Evolutionary conservation across 768 basidiomycete species (phyloP), one percentile per base, ranked within the genome.

Genomic region (Leucogyrophana mollusca): DNA sequence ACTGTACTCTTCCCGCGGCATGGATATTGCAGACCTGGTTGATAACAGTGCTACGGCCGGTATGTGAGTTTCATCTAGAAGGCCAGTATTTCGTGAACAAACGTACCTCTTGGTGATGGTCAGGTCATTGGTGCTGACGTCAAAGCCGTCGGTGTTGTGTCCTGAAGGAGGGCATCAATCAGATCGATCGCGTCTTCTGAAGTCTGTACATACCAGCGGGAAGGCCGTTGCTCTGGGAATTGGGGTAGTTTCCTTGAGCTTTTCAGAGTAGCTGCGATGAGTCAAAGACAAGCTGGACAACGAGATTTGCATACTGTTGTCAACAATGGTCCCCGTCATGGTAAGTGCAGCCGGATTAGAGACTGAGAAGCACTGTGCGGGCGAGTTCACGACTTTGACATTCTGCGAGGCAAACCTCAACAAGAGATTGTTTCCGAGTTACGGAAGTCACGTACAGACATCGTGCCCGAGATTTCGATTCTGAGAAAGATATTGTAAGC

Each of bases 191-290:
- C 0, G 6, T 40, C 14, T 5, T 2, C 22, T 13, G 2, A 3
- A 37, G 1, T 4, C 3, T 21, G 16, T 3, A 16, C 46, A 41
- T 45, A 64, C 81, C 80, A 56, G 80, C 80, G 16, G 80, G 51
- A 17, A 46, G 42, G 9, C 78, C 75, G 4, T 63, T 61, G 54
- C 81, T 82, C 14, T 74, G 65, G 0, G 73, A 61, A 54, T 83
- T 84, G 0, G 81, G 69, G 9, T 55, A 51, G 49, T 78, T 73
- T 17, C 82, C 82, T 38, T 68, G 67, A 25, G 79, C 83, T 83
- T 48, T 8, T 43, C n/a, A 21, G 20, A 20, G 13, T 7, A 30
- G 6, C 6, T 13, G 27, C 13, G 13, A 7, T 30, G 27, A 1
- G 4, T 45, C 22, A 41, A 20, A 8, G 21, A 34, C 5, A 20